Percentiles rank a stretch among this genome's conserved stretches.
Conservation (phyloP, 148 eudicot species). For the Vaccinium darrowii region DNA sequence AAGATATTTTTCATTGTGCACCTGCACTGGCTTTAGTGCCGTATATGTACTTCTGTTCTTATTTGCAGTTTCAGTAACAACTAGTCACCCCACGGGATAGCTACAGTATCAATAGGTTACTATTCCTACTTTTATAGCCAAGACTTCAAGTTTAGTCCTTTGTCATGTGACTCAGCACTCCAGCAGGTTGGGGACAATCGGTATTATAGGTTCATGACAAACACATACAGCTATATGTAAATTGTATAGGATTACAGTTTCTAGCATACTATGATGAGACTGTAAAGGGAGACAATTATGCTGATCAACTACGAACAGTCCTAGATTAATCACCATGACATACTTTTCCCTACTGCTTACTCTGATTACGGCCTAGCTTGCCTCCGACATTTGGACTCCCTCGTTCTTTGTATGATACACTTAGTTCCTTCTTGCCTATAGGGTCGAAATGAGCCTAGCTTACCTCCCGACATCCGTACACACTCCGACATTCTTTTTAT, state of each 20-base stretch:
- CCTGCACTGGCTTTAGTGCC: slow-evolving; percentile 4
- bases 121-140: background rate
- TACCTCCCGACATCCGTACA: background rate
- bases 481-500: background rate
- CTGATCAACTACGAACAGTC: background rate
- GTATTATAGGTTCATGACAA: background rate
- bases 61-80: background rate
- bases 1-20: background rate
- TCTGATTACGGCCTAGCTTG: background rate
- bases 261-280: background rate
- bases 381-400: background rate
- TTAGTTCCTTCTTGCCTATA: background rate
- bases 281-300: background rate
- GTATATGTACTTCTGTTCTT: background rate
- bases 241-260: background rate
- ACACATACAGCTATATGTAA: background rate
- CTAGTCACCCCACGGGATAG: background rate
- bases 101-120: background rate
- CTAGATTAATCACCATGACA: background rate
- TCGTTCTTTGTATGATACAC: background rate
- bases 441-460: background rate
- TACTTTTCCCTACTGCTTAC: background rate
- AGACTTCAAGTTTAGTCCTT: background rate
- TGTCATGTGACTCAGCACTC: background rate
- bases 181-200: background rate